Base-by-base conservation (phyloP, 2,329 filamentous ascomycete genomes). In the Botrytis cinerea region DNA sequence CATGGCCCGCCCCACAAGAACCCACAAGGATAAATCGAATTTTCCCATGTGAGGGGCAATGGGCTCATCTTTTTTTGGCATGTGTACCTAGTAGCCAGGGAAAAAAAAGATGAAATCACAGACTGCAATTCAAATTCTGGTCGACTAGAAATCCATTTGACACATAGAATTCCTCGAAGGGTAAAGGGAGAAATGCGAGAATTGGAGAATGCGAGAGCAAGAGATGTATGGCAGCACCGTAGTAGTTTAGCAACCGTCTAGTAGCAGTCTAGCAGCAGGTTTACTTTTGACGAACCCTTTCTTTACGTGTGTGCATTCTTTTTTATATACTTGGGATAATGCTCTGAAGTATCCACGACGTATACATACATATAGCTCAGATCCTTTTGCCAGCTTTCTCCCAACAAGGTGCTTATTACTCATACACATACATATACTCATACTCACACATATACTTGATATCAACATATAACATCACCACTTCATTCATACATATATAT, bases 111-210 rank as follows among this genome's bases (percentile, higher is more conserved):
- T 61, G 22, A 35, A 16, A 61, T 61, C 59, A 60, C 57, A 40
- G 38, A 62, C 60, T 20, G 43, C 60, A 63, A 5, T 20, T 43
- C 60, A 63, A 5, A 63, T 18, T 66, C 35, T 40, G 64, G 46
- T 40, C 14, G 45, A 67, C 46, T 54, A 40, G 46, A 67, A n/a
- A n/a, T 51, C 22, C 48, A 40, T 28, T 28, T 68, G 64, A 43
- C 64, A 57, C 48, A 68, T 68, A 57, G 28, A 54, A 68, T 68
- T 32, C 64, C 64, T 32, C 35, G 4, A 43, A 28, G 22, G 35
- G 48, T 5, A 68, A 68, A 63, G 38, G 22, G 38, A 63, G 25
- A 18, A 18, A 51, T 7, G 4, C 10, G 48, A 51, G 48, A 51
- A 51, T 14, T 6, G 48, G 48, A 51, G 48, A 14, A 51, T 38